Evolutionary conservation across 768 basidiomycete genomes (phyloP).

Genomic region (Boletus patriciae): DNA sequence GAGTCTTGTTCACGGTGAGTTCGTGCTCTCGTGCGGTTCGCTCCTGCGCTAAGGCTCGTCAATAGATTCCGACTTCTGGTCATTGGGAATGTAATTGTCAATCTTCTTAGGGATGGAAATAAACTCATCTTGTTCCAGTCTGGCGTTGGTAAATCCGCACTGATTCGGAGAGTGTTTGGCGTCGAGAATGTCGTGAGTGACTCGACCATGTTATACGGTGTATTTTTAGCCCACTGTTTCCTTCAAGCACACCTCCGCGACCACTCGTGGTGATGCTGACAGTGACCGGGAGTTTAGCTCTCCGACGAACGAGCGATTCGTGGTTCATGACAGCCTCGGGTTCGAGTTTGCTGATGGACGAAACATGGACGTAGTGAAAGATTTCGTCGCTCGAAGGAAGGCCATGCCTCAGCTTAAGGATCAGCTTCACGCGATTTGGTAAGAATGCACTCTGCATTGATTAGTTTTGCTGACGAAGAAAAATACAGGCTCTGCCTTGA

Average conservation of each 20-base stretch:
- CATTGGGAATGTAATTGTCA: constrained; percentile 15
- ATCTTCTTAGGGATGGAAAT: neutral
- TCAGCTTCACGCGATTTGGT: constrained; percentile 19
- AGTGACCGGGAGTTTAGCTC: constrained; percentile 19
- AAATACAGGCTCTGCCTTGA: constrained; percentile 17
- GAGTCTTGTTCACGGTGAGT: constrained; percentile 12
- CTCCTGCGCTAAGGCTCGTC: neutral
- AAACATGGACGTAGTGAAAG: constrained; percentile 3
- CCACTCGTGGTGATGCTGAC: constrained; percentile 2
- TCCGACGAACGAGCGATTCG: constrained; percentile 10
- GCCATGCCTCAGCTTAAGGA: constrained; percentile 1
- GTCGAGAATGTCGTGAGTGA: constrained; percentile 11
- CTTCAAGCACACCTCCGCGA: constrained; percentile 4
- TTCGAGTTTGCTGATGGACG: constrained; percentile 12
- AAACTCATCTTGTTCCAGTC: constrained; percentile 4
- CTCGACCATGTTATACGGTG: neutral
- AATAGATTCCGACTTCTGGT: constrained; percentile 17
- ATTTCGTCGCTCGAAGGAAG: constrained; percentile 6
- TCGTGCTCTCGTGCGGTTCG: neutral
- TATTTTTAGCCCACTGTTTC: neutral
- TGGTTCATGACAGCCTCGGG: constrained; percentile 21
- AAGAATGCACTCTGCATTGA: neutral
- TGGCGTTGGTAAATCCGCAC: constrained; percentile 16
- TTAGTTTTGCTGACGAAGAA: neutral
- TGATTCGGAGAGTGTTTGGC: constrained; percentile 14